Evolutionary conservation across 352 stramenopile genomes (phyloP), one percentile per base, ranked within the genome.

Genomic region (Globisporangium radiosum): DNA sequence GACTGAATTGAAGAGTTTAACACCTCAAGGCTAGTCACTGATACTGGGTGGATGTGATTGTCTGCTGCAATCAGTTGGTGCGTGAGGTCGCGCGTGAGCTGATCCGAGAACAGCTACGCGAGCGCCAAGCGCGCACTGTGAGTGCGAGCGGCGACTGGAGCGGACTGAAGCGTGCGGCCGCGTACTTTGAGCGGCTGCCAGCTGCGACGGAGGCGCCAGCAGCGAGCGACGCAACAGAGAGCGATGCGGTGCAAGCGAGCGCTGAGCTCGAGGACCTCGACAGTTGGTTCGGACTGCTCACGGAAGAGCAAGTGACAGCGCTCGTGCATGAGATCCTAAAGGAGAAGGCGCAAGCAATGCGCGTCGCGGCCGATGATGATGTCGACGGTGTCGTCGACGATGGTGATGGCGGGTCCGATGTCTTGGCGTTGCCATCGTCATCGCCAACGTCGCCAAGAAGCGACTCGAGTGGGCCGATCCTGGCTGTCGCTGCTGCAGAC

Each of bases 311-410:
- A 70, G 71, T 83, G 10, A 57, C 62, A 47, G 48, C 59, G 2
- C 52, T 84, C 44, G 64, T 84, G n/a, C 65, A 72, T 13, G 63
- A 81, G 47, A 63, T 84, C 47, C 68, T 72, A 67, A 75, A 68
- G 56, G 64, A 79, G 43, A 73, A 54, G 7, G 25, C 4, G 11
- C 40, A 11, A 57, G 59, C 54, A 60, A 5, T 13, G 52, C 9
- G 40, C 17, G 7, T 44, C 40, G n/a, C 56, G 19, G 37, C 52
- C 38, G 25, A 62, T 37, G 55, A 7, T 38, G 48, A 0, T 36
- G 17, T 1, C 42, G 56, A 57, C 8, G 15, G 8, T 14, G 3
- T 45, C 3, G 7, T 11, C n/a, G 47, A 7, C 3, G 17, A 64
- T 25, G 19, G 19, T 25, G 19, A 25, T 25, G 19, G 19, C 19